Evolutionary conservation across 805 yeast genomes (phyloP).

Genomic region (Lipomyces starkeyi): DNA sequence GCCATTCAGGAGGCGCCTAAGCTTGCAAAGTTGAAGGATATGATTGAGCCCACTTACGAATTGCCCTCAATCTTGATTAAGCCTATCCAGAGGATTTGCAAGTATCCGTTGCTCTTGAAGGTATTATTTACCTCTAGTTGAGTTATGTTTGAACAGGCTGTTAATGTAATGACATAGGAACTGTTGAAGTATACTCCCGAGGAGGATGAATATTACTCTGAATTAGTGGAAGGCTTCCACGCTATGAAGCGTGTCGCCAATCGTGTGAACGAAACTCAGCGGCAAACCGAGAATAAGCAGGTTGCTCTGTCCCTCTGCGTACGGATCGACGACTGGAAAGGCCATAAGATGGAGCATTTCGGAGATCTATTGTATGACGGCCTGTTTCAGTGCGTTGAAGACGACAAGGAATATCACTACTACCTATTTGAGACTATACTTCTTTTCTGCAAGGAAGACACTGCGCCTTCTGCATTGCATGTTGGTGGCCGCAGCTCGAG

Average conservation of each 20-base stretch:
- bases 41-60: constrained; percentile 86
- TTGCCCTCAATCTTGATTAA: constrained; percentile 86
- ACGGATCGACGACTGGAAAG: constrained; percentile 90
- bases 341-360: constrained; percentile 75
- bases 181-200: constrained; percentile 68
- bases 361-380: constrained; percentile 80
- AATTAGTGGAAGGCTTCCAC: constrained; percentile 69
- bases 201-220: constrained; percentile 62
- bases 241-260: constrained; percentile 84
- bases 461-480: constrained; percentile 10
- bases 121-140: constrained; percentile 9
- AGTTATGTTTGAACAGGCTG: not conserved
- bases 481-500: constrained; percentile 7
- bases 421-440: constrained; percentile 80
- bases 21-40: constrained; percentile 53
- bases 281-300: constrained; percentile 85
- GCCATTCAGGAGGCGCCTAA: constrained; percentile 66
- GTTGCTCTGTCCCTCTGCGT: constrained; percentile 69
- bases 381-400: constrained; percentile 54
- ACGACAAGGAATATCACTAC: constrained; percentile 86
- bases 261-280: constrained; percentile 89
- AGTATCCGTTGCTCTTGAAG: constrained; percentile 79
- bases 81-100: constrained; percentile 96
- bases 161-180: constrained; percentile 50
- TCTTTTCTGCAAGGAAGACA: constrained; percentile 66